Evolutionary conservation across 768 basidiomycete species (phyloP).

Genomic region (Cubamyces lactineus): DNA sequence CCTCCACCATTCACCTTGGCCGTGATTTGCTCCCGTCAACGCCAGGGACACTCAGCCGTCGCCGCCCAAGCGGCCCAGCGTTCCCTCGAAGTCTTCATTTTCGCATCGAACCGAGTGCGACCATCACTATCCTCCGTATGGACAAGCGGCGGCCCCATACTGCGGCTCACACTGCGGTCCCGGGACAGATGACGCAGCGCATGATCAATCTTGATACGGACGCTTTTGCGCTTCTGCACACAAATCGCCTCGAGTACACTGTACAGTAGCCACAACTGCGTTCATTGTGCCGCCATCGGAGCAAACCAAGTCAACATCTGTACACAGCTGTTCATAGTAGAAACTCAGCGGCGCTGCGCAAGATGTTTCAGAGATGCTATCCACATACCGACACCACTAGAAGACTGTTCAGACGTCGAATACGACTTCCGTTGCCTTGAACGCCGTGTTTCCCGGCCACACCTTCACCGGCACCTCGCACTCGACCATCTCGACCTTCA

Average conservation of each 20-base stretch:
- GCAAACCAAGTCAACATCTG: background rate
- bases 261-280: background rate
- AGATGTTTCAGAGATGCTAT: background rate
- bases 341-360: too few relatives aligned
- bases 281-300: background rate
- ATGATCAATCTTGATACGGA: slow-evolving; percentile 13
- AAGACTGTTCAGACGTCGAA: slow-evolving; percentile 59
- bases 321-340: too few relatives aligned
- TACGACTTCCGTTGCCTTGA: slow-evolving; percentile 76
- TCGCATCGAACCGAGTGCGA: slow-evolving; percentile 14
- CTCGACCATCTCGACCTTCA: slow-evolving; percentile 85
- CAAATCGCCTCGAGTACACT: background rate
- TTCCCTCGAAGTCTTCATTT: background rate
- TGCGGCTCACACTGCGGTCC: background rate
- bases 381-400: background rate
- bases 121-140: slow-evolving; percentile 9
- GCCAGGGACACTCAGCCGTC: slow-evolving; percentile 7
- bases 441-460: slow-evolving; percentile 89
- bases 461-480: slow-evolving; percentile 90
- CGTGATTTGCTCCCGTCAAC: slow-evolving; percentile 8
- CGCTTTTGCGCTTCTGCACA: background rate
- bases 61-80: slow-evolving; percentile 1
- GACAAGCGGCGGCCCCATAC: slow-evolving; percentile 6
- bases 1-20: background rate
- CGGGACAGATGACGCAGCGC: slow-evolving; percentile 2